A percentile compares a stretch with the other conserved stretches of the same genome.
phyloP scores from a whole-genome alignment of 2,329 filamentous ascomycete genomes.

The Keithomyces neogunnii region DNA sequence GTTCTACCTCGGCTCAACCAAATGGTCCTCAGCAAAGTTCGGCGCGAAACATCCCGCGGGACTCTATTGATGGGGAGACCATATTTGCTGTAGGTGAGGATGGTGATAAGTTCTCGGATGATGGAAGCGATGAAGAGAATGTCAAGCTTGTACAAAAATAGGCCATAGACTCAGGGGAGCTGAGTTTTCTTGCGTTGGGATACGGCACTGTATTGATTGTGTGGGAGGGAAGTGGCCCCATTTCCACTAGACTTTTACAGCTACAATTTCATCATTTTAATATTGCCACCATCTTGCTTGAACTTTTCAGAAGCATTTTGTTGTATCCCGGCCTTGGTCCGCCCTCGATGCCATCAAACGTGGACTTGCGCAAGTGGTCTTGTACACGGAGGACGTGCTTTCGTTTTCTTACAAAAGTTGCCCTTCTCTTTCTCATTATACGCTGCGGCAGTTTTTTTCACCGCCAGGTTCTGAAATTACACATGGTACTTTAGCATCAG shows the following conservation, averaged over 20 bases:
- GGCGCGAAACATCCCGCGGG: slow-evolving; percentile 34
- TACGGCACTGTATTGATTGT: not conserved
- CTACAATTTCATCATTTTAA: slow-evolving; percentile 1
- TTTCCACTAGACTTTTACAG: slow-evolving; percentile 1
- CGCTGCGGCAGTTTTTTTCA: no score
- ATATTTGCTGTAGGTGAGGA: slow-evolving; percentile 92
- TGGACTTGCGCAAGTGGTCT: no score
- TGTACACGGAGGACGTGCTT: no score
- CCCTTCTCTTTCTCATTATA: no score
- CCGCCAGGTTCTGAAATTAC: no score
- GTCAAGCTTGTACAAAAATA: slow-evolving; percentile 36
- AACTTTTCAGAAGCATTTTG: not conserved
- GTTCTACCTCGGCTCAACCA: slow-evolving; percentile 15
- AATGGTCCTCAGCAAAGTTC: slow-evolving; percentile 12
- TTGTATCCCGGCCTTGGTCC: no score
- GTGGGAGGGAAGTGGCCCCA: not conserved
- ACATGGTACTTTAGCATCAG: not conserved
- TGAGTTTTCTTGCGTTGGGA: not conserved
- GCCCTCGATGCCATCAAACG: no score
- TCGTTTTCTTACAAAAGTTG: no score
- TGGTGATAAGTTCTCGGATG: slow-evolving; percentile 72
- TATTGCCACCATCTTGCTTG: not conserved
- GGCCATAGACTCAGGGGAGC: slow-evolving; percentile 21
- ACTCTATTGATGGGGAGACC: slow-evolving; percentile 74
- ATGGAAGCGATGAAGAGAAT: slow-evolving; percentile 48